Conservation (phyloP, 2,329 filamentous ascomycete species). For the Beauveria sp. region DNA sequence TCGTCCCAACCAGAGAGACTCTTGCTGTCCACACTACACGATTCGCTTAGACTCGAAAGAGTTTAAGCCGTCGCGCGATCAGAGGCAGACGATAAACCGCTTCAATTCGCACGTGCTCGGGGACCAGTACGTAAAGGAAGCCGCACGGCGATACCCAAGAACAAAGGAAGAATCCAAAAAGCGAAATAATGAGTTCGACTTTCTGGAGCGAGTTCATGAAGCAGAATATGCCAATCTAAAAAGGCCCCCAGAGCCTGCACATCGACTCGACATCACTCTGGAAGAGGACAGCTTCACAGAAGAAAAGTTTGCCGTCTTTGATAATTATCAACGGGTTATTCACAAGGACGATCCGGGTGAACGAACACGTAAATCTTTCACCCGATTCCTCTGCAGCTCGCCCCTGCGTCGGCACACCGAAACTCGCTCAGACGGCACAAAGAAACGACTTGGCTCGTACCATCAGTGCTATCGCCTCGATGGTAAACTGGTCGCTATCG, state of each 20-base stretch:
- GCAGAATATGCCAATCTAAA: slow-evolving; percentile 50
- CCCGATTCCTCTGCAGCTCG: slow-evolving; percentile 66
- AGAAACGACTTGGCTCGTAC: slow-evolving; percentile 59
- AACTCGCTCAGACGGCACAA: slow-evolving; percentile 39
- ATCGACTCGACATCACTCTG: slow-evolving; percentile 61
- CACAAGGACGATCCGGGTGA: slow-evolving; percentile 58
- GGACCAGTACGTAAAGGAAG: slow-evolving; percentile 57
- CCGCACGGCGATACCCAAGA: slow-evolving; percentile 56
- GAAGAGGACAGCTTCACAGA: slow-evolving; percentile 64
- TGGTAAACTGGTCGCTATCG: slow-evolving; percentile 66
- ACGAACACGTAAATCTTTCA: slow-evolving; percentile 56
- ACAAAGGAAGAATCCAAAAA: slow-evolving; percentile 58
- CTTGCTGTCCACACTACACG: slow-evolving; percentile 90
- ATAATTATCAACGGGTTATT: slow-evolving; percentile 67
- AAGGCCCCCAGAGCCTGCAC: slow-evolving; percentile 55
- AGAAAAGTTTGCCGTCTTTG: slow-evolving; percentile 67
- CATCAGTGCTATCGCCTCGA: slow-evolving; percentile 79
- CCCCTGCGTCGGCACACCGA: slow-evolving; percentile 47
- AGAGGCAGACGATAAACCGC: slow-evolving; percentile 67
- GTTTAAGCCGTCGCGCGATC: slow-evolving; percentile 62
- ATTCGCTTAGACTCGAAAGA: slow-evolving; percentile 61
- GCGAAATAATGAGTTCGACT: slow-evolving; percentile 59
- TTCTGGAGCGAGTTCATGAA: slow-evolving; percentile 62
- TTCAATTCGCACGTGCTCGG: slow-evolving; percentile 69
- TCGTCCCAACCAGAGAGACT: slow-evolving; percentile 66